Base-by-base conservation (phyloP, 2,329 filamentous ascomycete genomes). In the Pseudogymnoascus sp. region DNA sequence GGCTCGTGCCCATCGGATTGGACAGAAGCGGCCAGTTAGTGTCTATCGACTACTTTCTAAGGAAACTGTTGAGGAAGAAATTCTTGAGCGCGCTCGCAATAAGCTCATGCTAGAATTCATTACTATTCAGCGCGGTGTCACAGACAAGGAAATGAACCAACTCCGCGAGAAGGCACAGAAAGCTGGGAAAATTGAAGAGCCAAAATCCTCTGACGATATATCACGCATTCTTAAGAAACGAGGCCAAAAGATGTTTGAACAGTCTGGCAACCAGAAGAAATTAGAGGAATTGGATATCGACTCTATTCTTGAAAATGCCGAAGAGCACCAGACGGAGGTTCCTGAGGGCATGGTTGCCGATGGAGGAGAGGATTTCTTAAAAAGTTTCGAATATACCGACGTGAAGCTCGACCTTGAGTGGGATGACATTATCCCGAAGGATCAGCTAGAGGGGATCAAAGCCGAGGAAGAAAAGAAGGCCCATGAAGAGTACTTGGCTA, bases 191-290 rank as follows among this genome's bases (percentile, higher is more conserved):
- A 86, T 82, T 37, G 88, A 88, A 62, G 93, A 96, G 69, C 93
- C 93, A 6, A 93, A 88, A 64, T 96, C 91, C 2, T 91, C 91
- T 0, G 93, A 96, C 68, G 95, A 97, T 72, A 97, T 97, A 68
- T 96, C 95, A 66, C 90, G 90, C 75, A 96, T 99, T 64, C 83
- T 99, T 72, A 97, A 97, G 79, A 92, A 93, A 77, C 89, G 95
- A 69, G 96, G 95, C n/a, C 95, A 97, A 73, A 96, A 95, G 76
- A 96, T 99, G 88, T 99, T 99, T 69, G 93, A 97, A 76, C 93
- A 97, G 74, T 95, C 90, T 10, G 91, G 91, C 64, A 99, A 99
- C 73, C 95, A 99, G 76, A 89, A 93, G 77, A 95, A 96, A 73
- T 82, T 99, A 4, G 95, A 99, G 76, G 92, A 97, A 76, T 86